Base-by-base conservation (phyloP, 805 yeast species). In the Phaffomyces opuntiae region DNA sequence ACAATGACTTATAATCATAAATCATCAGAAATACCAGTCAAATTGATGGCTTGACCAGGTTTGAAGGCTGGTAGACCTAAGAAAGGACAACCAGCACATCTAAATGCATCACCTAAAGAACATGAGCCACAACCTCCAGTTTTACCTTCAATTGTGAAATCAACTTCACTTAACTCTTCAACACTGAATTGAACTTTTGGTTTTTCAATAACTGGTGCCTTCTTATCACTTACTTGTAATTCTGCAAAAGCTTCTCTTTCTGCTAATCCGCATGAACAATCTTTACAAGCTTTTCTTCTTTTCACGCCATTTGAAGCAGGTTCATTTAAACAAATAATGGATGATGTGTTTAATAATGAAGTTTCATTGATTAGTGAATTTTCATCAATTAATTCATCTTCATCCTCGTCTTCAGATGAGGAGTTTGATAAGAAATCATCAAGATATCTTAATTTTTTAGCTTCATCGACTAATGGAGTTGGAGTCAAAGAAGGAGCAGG, bases 21-120 rank as follows among this genome's bases (percentile, higher is more conserved):
- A 62, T 87, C 95, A 63, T 85, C 95, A 36, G 83, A 85, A 55
- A 85, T 78, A 44, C 79, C 76, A 57, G 77, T 88, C 51, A 91
- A 68, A 31, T 83, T 81, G 45, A 93, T 80, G 11, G 81, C 81
- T 68, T 93, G 95, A 43, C 99, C 99, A 1, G 98, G 99, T 67
- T 89, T 89, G 75, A 93, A 93, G 4, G 99, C 97, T 14, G 99
- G 99, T 39, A 93, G 72, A 0, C 99, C 99, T 54, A 93, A 70
- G 66, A 83, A 93, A 36, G 99, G 99, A 68, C 99, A 93, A 3
- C 98, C 97, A 55, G 90, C 96, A 65, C 99, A 93, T 60, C 99
- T 74, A 69, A 93, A 93, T 0, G 99, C 99, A 65, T 93, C 99
- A 38, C 99, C 99, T 42, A 93, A 74, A 0, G 98, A 82, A 68